Base-by-base conservation (phyloP, 805 yeast genomes). In the Blastobotrys attinorum region DNA sequence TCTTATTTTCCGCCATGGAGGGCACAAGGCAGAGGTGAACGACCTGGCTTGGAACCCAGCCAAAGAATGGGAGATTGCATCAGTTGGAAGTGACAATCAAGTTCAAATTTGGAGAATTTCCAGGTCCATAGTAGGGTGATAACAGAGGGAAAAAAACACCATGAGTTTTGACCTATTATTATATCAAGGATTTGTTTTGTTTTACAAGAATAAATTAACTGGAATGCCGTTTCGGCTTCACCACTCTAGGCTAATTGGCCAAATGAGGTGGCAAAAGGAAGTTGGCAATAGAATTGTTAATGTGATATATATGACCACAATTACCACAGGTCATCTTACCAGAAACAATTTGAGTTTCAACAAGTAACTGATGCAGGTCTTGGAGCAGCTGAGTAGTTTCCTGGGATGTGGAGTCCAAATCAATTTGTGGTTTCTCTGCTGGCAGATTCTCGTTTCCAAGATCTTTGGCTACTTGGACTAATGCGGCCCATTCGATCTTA, bases 231-330 rank as follows among this genome's bases (percentile, higher is more conserved):
- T 25, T 25, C 31, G 13, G 17, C 13, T n/a, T 31, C 13, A 31
- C 13, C 16, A 13, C 13, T 25, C 31, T 25, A 10, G 5, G 15
- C 15, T 44, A 48, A 31, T 48, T 47, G 3, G 89, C 94, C 53
- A 92, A 70, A 60, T 92, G 97, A 4, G 97, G 97, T 25, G 98
- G 97, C 29, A 92, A 73, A 43, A 92, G 67, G 64, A 92, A 83
- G 70, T 90, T 90, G 29, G 99, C 96, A 54, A 92, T 88, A 41
- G 92, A 79, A 69, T 87, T 89, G 65, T 89, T 90, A 67, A 92
- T 83, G 67, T 83, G 77, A 65, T 89, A 92, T 5, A 83, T 70
- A 63, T 90, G 97, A 1, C 77, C 80, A 61, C 99, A 92, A 64
- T 81, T 81, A 18, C 73, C 70, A 61, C 99, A 92, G 10, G 70